Conservation (phyloP, 176 grass and related monocot species). For the Alopecurus myosuroides region DNA sequence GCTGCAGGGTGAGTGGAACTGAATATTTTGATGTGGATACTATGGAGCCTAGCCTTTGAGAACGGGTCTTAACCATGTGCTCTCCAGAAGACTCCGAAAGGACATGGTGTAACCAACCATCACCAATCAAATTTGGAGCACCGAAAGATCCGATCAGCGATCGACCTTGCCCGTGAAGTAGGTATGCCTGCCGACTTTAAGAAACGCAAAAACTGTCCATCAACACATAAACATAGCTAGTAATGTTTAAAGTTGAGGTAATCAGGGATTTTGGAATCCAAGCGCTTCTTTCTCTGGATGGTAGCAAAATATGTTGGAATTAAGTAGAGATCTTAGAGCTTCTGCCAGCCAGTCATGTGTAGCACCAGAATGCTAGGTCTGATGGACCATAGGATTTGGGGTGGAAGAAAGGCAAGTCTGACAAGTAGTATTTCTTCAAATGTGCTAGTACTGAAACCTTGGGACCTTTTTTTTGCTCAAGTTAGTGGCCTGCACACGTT, state of each 20-base stretch:
- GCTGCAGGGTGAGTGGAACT: background rate
- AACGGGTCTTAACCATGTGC: conserved; percentile 15
- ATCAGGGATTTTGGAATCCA: conserved; percentile 20
- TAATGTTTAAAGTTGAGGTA: conserved; percentile 9
- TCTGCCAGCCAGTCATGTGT: conserved; percentile 13
- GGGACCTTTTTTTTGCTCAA: conserved; percentile 10
- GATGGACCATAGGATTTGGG: conserved; percentile 17
- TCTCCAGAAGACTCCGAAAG: conserved; percentile 6
- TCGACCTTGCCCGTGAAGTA: conserved; percentile 5
- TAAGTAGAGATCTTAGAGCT: conserved; percentile 26
- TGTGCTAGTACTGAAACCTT: background rate
- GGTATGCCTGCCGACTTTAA: conserved; percentile 19
- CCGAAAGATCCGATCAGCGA: conserved; percentile 18
- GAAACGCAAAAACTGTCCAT: conserved; percentile 29
- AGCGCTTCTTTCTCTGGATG: conserved; percentile 34
- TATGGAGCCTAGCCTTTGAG: background rate
- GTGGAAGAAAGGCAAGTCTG: conserved; percentile 28
- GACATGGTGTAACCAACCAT: conserved; percentile 23
- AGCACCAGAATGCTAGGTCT: conserved; percentile 7
- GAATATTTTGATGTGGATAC: conserved; percentile 17
- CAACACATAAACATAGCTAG: conserved; percentile 22
- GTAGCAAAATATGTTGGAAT: conserved; percentile 32
- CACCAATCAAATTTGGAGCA: conserved; percentile 10
- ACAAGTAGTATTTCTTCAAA: conserved; percentile 26
- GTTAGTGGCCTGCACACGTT: conserved; percentile 10